Base-by-base conservation (phyloP, 2,329 filamentous ascomycete genomes). In the Colletotrichum nymphaeae region DNA sequence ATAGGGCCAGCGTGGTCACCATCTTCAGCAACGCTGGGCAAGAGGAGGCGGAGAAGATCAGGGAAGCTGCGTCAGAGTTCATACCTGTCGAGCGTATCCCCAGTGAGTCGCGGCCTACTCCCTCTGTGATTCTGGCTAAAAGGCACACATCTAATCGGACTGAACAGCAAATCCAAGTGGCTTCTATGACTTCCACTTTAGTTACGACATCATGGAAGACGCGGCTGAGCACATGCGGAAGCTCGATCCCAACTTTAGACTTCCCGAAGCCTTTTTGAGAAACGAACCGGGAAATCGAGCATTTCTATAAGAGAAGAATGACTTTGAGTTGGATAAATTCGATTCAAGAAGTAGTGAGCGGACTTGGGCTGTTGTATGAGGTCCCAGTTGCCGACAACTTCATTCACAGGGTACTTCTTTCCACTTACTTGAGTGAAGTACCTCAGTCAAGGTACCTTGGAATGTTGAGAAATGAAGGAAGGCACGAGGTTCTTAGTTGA, bases 21-120 rank as follows among this genome's bases (percentile, higher is more conserved):
- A 78, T 85, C 35, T 79, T 86, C 67, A 82, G 80, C 56, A 83
- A 84, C 56, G 81, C 81, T 1, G 83, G 82, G 1, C 78, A 80
- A 42, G 82, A 83, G 46, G 77, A 83, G 65, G 68, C 78, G 0
- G 73, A 78, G 37, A 76, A 79, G 55, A 79, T 83, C 9, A 73
- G 74, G 7, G 74, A 78, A 14, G 71, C 71, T 5, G 71, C 71
- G 1, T 73, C 60, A 1, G 78, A 81, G 7, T 79, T 81, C 0
- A 68, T 75, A 11, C 79, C 75, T 2, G 75, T 76, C 24, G 80
- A 81, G 2, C 73, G 76, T n/a, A 79, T 82, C 3, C 81, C 81
- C 0, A 79, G 81, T 83, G 73, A 77, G 78, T 59, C 2, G 1
- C 46, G 9, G 3, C 8, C 49, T 42, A 3, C 5, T 42, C 14